Base-by-base conservation (phyloP, 1,284 basidiomycete species). In the Ceratobasidium sp. region DNA sequence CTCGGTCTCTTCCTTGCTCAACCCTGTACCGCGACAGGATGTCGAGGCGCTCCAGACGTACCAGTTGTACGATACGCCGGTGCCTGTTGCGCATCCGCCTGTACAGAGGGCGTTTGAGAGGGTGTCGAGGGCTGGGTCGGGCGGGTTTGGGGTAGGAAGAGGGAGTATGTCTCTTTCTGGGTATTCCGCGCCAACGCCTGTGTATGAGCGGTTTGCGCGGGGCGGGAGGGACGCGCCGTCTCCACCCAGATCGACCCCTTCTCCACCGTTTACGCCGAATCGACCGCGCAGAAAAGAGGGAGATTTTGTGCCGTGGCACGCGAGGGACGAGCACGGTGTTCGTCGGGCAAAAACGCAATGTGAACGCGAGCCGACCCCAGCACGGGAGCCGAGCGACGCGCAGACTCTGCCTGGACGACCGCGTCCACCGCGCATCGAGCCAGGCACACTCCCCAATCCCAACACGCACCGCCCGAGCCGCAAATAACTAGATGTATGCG, bases 131-230 rank as follows among this genome's bases (percentile, higher is more conserved):
- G 25, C 46, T 34, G 37, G n/a, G n/a, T 37, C 67, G 34, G 37
- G 62, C 22, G 51, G 46, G 13, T 43, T 54, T 22, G 40, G 40
- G 40, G 40, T 43, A 43, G 40, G 40, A 43, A 9, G 4, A 11
- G 19, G 52, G 15, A 56, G 37, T 57, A 29, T 19, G 9, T 19
- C 25, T n/a, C 19, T 61, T 13, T 61, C 56, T 37, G 56, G 40
- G 40, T 71, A 71, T 29, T 71, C 13, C 40, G 43, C 69, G n/a
- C 56, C 69, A 15, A 71, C 69, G 29, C 69, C 69, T 11, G 37
- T 71, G 69, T 71, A 71, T 25, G 69, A 71, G 22, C 32, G 46
- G 69, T 71, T 71, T 61, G 69, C 69, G 43, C 34, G 69, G 3
- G 56, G 69, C 6, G 56, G 29, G 22, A 61, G 52, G 15, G 54